Conservation (phyloP, 2,329 filamentous ascomycete genomes). For the Penicillium griseofulvum region DNA sequence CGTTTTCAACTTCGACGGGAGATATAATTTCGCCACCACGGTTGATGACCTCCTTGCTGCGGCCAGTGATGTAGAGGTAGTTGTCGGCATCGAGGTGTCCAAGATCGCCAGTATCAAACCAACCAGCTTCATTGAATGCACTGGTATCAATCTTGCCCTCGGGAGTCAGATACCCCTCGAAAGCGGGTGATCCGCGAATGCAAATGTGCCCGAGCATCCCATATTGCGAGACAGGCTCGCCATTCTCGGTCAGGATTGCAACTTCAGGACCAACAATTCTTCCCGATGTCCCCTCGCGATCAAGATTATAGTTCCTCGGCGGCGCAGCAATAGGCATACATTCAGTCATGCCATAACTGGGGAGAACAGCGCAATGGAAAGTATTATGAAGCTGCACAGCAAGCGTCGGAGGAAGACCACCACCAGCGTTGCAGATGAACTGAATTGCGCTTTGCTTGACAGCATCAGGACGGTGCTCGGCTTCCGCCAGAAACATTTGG, state of each 20-base stretch:
- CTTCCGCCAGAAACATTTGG: conserved; percentile 53
- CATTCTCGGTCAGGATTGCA: conserved; percentile 46
- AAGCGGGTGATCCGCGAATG: conserved; percentile 53
- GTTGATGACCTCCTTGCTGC: conserved; percentile 59
- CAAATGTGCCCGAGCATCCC: conserved; percentile 50
- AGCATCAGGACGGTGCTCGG: conserved; percentile 40
- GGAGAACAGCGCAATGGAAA: conserved; percentile 53
- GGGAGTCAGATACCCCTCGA: conserved; percentile 40
- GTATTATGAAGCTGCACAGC: conserved; percentile 50
- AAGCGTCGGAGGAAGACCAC: conserved; percentile 53
- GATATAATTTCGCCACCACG: conserved; percentile 60
- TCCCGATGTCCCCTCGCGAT: conserved; percentile 55
- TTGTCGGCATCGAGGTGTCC: conserved; percentile 53
- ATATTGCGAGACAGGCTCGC: conserved; percentile 29
- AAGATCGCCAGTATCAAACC: conserved; percentile 57
- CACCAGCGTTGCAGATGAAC: conserved; percentile 57
- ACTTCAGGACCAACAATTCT: conserved; percentile 53
- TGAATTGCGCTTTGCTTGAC: conserved; percentile 47
- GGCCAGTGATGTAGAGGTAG: conserved; percentile 55
- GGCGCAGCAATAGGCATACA: conserved; percentile 60
- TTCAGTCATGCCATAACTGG: conserved; percentile 61
- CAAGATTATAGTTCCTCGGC: conserved; percentile 52
- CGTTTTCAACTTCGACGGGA: conserved; percentile 59
- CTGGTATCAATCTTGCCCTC: conserved; percentile 15
- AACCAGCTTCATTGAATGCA: conserved; percentile 49